phyloP scores from a whole-genome alignment of 2,329 filamentous ascomycete genomes.

The Fusarium aywerte region DNA sequence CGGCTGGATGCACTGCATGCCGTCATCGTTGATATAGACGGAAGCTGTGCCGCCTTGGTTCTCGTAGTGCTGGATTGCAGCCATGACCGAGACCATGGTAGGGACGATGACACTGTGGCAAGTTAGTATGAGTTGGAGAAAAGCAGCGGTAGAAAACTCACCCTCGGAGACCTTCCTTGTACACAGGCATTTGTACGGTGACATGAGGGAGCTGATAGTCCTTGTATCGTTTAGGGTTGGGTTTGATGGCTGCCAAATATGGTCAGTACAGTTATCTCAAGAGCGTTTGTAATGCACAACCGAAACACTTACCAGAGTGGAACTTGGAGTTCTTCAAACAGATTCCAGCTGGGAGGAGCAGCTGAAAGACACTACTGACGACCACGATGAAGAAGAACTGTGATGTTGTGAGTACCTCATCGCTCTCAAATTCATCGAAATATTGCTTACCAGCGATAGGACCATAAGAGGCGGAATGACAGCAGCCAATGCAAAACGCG shows the following conservation, averaged over 20 bases:
- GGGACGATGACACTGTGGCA: constrained; percentile 59
- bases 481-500: constrained; percentile 30
- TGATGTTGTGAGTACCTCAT: background rate
- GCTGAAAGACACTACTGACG: constrained; percentile 42
- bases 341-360: constrained; percentile 41
- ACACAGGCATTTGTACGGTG: constrained; percentile 60
- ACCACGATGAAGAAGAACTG: constrained; percentile 47
- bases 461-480: constrained; percentile 36
- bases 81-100: constrained; percentile 65
- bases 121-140: background rate
- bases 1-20: constrained; percentile 68
- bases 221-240: constrained; percentile 41
- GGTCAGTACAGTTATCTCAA: background rate
- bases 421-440: fast-evolving
- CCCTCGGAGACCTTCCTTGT: constrained; percentile 52
- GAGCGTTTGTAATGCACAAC: fast-evolving
- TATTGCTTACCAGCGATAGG: constrained; percentile 27
- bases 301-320: constrained; percentile 35
- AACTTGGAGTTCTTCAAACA: constrained; percentile 44
- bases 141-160: background rate
- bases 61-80: constrained; percentile 68
- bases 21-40: constrained; percentile 76
- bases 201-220: constrained; percentile 57
- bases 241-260: constrained; percentile 34
- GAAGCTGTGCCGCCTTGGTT: constrained; percentile 73